Conservation (phyloP, 129 eudicot genomes). For the Pittosporum tobira region DNA sequence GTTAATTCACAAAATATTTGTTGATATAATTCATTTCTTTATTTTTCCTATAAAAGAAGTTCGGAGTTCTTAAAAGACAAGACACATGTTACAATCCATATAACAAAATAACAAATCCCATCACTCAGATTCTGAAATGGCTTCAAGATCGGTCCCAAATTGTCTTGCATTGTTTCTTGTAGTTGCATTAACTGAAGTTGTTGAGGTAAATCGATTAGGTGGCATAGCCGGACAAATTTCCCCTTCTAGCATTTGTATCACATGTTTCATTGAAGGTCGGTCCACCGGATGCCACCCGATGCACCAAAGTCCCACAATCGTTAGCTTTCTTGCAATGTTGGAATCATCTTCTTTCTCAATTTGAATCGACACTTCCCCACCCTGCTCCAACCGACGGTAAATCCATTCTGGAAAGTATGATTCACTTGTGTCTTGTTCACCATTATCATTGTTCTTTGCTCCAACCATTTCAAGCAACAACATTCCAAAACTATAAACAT, state of each 20-base stretch:
- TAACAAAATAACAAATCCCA: too few species aligned
- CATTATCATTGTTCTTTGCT: background rate
- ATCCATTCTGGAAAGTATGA: slow-evolving; percentile 21
- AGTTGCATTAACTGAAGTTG: background rate
- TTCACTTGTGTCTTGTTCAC: background rate
- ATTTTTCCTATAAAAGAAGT: too few species aligned
- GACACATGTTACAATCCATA: too few species aligned
- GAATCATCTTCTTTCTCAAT: slow-evolving; percentile 19
- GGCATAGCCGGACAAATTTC: background rate
- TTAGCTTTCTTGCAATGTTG: slow-evolving; percentile 16
- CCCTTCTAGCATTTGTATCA: slow-evolving; percentile 23
- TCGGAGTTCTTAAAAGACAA: too few species aligned
- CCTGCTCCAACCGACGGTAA: slow-evolving; percentile 23
- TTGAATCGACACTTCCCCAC: slow-evolving; percentile 18
- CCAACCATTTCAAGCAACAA: slow-evolving; percentile 18
- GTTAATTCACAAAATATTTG: too few species aligned
- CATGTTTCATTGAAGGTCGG: slow-evolving; percentile 20
- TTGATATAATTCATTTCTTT: too few species aligned
- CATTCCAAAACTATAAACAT: slow-evolving; percentile 22
- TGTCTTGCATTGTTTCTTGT: background rate
- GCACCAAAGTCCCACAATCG: slow-evolving; percentile 24
- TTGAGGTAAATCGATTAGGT: background rate
- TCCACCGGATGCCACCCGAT: slow-evolving; percentile 22
- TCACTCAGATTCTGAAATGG: background rate
- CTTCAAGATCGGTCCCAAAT: background rate